phyloP scores from a whole-genome alignment of 306 rosid species.

The Pyrus communis region DNA sequence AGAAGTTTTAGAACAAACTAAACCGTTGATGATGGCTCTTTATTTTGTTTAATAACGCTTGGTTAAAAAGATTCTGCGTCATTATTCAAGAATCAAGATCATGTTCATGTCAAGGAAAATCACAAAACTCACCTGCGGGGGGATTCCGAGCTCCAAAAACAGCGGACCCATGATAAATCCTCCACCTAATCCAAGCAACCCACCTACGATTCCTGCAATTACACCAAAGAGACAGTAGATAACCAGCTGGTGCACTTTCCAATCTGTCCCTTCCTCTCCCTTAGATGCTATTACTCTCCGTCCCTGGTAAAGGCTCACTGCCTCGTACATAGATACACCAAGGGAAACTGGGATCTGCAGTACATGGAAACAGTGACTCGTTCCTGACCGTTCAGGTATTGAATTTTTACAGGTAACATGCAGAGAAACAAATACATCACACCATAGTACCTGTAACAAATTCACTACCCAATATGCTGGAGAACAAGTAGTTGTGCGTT shows the following conservation, averaged over 20 bases:
- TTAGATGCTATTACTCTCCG: slow-evolving; percentile 54
- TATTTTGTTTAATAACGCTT: neutral
- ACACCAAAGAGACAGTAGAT: slow-evolving; percentile 53
- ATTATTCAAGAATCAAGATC: neutral
- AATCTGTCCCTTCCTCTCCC: slow-evolving; percentile 43
- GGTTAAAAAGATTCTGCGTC: neutral
- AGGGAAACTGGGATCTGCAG: slow-evolving; percentile 71
- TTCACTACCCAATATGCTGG: slow-evolving; percentile 64
- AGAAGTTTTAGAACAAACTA: neutral
- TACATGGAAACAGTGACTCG: slow-evolving; percentile 1
- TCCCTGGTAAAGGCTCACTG: slow-evolving; percentile 61
- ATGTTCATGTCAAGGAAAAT: neutral
- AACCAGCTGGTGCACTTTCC: slow-evolving; percentile 38
- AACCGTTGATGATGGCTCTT: neutral
- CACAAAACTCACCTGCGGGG: slow-evolving; percentile 65
- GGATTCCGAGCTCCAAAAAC: slow-evolving; percentile 84
- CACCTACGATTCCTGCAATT: slow-evolving; percentile 81
- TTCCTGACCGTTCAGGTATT: neutral
- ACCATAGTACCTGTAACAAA: slow-evolving; percentile 63
- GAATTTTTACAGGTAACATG: neutral
- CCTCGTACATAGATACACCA: slow-evolving; percentile 70
- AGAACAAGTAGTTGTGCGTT: slow-evolving; percentile 52
- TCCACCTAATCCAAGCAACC: slow-evolving; percentile 91
- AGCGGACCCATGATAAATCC: slow-evolving; percentile 96
- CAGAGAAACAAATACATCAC: neutral